A percentile compares a stretch with the other conserved stretches of the same genome.
Evolutionary conservation across 1,139 yeast species (phyloP).

Genomic region (Diutina pseudorugosa): DNA sequence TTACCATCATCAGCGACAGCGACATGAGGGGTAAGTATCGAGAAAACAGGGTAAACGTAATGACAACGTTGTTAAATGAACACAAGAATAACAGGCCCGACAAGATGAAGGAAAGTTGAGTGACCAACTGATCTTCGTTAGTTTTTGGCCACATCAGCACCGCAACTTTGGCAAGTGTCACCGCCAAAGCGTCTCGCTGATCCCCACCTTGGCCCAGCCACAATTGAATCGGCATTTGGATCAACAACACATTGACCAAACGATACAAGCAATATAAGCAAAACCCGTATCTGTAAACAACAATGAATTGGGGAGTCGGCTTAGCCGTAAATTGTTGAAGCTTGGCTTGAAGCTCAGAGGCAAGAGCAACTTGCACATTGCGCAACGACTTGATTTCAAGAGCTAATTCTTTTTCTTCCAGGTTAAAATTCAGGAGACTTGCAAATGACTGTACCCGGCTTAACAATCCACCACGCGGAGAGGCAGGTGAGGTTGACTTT

Average conservation of each 20-base stretch:
- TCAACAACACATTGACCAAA: slow-evolving; percentile 32
- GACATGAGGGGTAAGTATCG: slow-evolving; percentile 18
- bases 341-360: background rate
- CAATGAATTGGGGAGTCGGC: background rate
- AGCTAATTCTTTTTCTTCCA: slow-evolving; percentile 21
- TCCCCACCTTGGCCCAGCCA: slow-evolving; percentile 10
- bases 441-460: slow-evolving; percentile 35
- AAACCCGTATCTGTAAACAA: slow-evolving; percentile 16
- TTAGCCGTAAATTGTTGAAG: background rate
- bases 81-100: slow-evolving; percentile 58
- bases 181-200: slow-evolving; percentile 45
- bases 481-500: slow-evolving; percentile 12
- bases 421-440: slow-evolving; percentile 13
- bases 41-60: slow-evolving; percentile 35
- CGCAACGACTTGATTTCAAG: slow-evolving; percentile 21
- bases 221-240: slow-evolving; percentile 23
- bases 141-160: slow-evolving; percentile 17
- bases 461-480: slow-evolving; percentile 21
- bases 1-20: slow-evolving; percentile 14
- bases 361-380: background rate
- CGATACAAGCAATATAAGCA: slow-evolving; percentile 58
- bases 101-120: slow-evolving; percentile 50
- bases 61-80: slow-evolving; percentile 50
- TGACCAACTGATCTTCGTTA: slow-evolving; percentile 42
- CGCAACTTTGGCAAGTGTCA: slow-evolving; percentile 46